Percentiles rank a stretch among this genome's conserved stretches.
Conservation (phyloP, 1,284 basidiomycete species). For the Sparassis latifolia region DNA sequence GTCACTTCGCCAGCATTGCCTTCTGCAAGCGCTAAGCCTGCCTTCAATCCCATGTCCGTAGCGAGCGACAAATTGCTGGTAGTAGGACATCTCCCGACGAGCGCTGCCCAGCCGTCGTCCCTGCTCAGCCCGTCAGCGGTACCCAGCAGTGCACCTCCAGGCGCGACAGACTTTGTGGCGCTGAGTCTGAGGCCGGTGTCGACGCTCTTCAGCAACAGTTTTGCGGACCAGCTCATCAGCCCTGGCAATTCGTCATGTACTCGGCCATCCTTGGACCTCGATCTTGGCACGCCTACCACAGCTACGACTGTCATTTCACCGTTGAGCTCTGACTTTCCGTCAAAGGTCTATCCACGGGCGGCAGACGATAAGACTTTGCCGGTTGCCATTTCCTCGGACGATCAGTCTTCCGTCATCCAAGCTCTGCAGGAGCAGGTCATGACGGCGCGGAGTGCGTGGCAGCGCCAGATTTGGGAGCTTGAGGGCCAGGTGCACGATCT, state of each 20-base stretch:
- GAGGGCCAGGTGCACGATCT: slow-evolving; percentile 69
- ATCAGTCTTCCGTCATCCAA: slow-evolving; percentile 42
- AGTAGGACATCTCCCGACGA: no score
- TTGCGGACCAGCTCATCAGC: slow-evolving; percentile 53
- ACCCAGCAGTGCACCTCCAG: slow-evolving; percentile 59
- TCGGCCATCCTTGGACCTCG: slow-evolving; percentile 33
- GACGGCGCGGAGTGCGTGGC: slow-evolving; percentile 55
- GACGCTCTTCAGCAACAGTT: slow-evolving; percentile 65
- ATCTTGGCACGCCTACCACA: slow-evolving; percentile 41
- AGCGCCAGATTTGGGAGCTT: slow-evolving; percentile 66
- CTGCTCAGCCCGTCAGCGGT: slow-evolving; percentile 1
- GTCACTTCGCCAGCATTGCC: slow-evolving; percentile 15
- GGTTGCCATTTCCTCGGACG: slow-evolving; percentile 29
- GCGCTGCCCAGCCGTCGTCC: no score
- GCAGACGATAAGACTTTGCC: slow-evolving; percentile 29
- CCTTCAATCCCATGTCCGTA: slow-evolving; percentile 12
- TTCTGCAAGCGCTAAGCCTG: slow-evolving; percentile 2
- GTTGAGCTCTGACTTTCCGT: slow-evolving; percentile 38
- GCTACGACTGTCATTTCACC: slow-evolving; percentile 38
- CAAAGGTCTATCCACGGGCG: slow-evolving; percentile 21
- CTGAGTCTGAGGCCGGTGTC: slow-evolving; percentile 73
- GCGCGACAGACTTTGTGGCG: slow-evolving; percentile 52
- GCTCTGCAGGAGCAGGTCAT: slow-evolving; percentile 58
- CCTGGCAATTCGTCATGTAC: slow-evolving; percentile 21
- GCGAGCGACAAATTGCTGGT: slow-evolving; percentile 9